Percentiles rank a stretch among this genome's conserved stretches.
These are phyloP conservation scores for Xylariales sp. DNA, from an alignment of 2,329 filamentous ascomycete genomes.

Conservation along the genomic window DNA sequence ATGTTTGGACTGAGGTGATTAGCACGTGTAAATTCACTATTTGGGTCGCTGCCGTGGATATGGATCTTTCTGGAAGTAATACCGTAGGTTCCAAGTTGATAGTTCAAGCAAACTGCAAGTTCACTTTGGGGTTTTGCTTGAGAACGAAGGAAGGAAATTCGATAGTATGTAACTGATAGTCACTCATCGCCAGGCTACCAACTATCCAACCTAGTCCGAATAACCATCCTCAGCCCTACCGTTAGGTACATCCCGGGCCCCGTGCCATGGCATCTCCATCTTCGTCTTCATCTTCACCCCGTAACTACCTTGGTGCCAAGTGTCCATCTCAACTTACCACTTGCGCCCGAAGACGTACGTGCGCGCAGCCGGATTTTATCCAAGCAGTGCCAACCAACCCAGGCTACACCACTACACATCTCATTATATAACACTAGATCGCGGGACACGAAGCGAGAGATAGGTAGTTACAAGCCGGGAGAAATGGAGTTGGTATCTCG, in stretches of 20 bases:
- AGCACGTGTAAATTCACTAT: not conserved
- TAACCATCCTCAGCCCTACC: not conserved
- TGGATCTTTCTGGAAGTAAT: not conserved
- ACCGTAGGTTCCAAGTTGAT: not conserved
- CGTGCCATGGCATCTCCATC: not conserved
- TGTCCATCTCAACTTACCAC: not conserved
- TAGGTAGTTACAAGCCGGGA: not conserved
- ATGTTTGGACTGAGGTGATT: slow-evolving; percentile 53
- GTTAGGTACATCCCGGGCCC: not conserved
- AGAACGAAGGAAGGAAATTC: too few species aligned
- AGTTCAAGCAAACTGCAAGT: not conserved
- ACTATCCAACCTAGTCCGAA: not conserved
- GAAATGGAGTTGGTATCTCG: slow-evolving; percentile 23
- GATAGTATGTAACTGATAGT: not conserved
- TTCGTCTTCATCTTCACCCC: not conserved
- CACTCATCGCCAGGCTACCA: not conserved
- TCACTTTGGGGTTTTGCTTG: not conserved
- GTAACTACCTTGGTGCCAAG: not conserved
- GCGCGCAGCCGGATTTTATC: not conserved
- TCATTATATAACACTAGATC: too few species aligned
- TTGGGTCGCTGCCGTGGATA: not conserved
- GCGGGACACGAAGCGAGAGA: not conserved
- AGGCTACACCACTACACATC: too few species aligned
- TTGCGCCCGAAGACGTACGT: not conserved
- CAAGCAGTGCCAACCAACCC: too few species aligned